A percentile compares a stretch with the other conserved stretches of the same genome.
phyloP scores from a whole-genome alignment of 208 protist species.

The Zelonia costaricensis region DNA sequence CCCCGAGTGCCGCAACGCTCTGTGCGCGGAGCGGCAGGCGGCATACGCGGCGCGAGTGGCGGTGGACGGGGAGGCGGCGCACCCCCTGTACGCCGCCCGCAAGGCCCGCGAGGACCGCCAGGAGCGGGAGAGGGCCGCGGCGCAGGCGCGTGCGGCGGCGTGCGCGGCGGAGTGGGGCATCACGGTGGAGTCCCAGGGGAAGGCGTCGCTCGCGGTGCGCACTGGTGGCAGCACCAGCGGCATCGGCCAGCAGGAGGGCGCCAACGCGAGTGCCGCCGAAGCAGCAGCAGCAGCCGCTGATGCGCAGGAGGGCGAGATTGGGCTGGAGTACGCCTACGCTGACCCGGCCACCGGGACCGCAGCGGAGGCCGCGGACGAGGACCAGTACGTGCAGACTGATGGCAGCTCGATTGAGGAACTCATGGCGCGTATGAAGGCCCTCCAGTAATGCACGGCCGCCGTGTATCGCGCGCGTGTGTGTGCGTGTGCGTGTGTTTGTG shows the following conservation, averaged over 20 bases:
- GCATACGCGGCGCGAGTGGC: conserved; percentile 50
- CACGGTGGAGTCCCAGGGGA: conserved; percentile 50
- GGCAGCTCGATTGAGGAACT: conserved; percentile 57
- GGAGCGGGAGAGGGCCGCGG: conserved; percentile 35
- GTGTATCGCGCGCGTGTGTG: background rate
- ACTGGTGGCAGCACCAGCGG: background rate
- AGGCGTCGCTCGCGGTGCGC: conserved; percentile 26
- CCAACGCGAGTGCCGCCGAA: background rate
- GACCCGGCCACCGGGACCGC: conserved; percentile 1
- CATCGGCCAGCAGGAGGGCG: background rate
- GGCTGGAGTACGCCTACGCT: conserved; percentile 49
- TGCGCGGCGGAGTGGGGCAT: conserved; percentile 85
- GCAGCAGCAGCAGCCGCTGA: background rate
- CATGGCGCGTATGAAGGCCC: conserved; percentile 67
- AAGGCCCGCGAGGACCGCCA: conserved; percentile 45
- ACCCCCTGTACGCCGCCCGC: conserved; percentile 57
- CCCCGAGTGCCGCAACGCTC: conserved; percentile 77
- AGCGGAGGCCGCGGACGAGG: background rate
- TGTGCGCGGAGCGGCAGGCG: conserved; percentile 73
- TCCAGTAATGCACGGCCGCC: too few species aligned
- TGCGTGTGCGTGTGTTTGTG: background rate
- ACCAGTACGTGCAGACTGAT: conserved; percentile 19
- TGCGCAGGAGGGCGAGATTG: conserved; percentile 6
- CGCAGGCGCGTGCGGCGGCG: conserved; percentile 44
- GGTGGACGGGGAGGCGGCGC: conserved; percentile 44